Base-by-base conservation (phyloP, 345 rosid genomes). In the Heritiera fomes region DNA sequence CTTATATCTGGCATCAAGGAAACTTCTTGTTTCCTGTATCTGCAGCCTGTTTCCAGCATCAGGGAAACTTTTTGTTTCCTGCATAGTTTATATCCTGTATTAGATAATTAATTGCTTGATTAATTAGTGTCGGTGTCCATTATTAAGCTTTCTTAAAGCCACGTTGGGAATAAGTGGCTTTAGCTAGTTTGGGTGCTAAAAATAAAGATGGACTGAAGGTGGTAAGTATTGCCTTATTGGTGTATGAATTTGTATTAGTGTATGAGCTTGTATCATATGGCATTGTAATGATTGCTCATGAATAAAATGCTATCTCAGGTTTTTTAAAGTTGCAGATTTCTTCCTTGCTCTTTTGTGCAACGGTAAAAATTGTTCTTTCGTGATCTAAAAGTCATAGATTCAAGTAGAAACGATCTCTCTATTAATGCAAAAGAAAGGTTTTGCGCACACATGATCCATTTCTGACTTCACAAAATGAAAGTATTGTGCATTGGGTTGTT, bases 1-100 rank as follows among this genome's bases (percentile, higher is more conserved):
- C 38, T 10, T 53, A 47, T 55, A 38, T 73, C 76, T 3, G 18
- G 18, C 50, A 45, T 20, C 77, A 74, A 4, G 77, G 77, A 74
- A 74, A 74, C 65, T 41, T 15, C 34, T 55, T 7, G 55, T 58
- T 74, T 41, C 77, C 65, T 74, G 77, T 79, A 23, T 20, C 28
- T 40, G 70, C 50, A 6, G 43, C 43, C 43, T 40, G 43, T 40
- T 40, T 40, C 43, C 43, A 5, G 43, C 43, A 46, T 46, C 49
- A 46, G 7, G 58, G 28, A 60, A 60, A 28, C 67, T 23, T 59
- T 4, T 55, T 20, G 76, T 73, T 40, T 40, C 64, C 49, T 23
- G 47, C 62, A 53, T 45, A 45, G 14, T 47, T 52, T 62, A 43
- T 75, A 56, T 62, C 34, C 60, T 71, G 71, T 38, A 18, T 47